Evolutionary conservation across 2,329 filamentous ascomycete genomes (phyloP).

Genomic region (Verticillium nonalfalfae): DNA sequence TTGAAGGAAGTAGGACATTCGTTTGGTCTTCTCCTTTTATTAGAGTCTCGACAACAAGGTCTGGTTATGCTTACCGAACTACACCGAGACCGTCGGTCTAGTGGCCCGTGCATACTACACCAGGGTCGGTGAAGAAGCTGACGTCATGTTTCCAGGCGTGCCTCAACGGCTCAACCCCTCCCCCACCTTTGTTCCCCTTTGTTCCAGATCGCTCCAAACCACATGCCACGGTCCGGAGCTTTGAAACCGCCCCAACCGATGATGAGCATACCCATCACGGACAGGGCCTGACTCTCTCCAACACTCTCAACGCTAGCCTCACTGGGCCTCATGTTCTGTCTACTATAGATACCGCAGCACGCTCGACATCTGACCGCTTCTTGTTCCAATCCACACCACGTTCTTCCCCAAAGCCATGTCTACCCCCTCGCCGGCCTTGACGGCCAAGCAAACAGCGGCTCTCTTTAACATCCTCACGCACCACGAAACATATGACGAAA

Average conservation of each 20-base stretch:
- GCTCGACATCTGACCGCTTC: no score
- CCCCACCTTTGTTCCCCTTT: neutral
- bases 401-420: neutral
- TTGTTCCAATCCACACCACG: neutral
- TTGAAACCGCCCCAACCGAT: neutral
- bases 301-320: neutral
- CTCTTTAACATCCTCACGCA: slow-evolving; percentile 56
- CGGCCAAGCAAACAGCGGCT: slow-evolving; percentile 38
- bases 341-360: no score
- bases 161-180: neutral
- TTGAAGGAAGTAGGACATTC: neutral
- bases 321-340: neutral
- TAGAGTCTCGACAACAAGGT: no score
- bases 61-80: no score
- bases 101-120: no score
- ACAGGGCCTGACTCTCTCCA: neutral
- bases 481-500: slow-evolving; percentile 58
- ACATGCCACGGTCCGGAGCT: neutral
- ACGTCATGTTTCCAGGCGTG: neutral
- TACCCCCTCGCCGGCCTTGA: slow-evolving; percentile 13
- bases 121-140: neutral
- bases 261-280: neutral
- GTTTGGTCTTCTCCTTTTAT: no score
- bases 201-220: neutral
- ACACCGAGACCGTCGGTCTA: no score